These are phyloP conservation scores for Monosiga brevicollis DNA, from an alignment of 78 protist species.

Conservation along the genomic window DNA sequence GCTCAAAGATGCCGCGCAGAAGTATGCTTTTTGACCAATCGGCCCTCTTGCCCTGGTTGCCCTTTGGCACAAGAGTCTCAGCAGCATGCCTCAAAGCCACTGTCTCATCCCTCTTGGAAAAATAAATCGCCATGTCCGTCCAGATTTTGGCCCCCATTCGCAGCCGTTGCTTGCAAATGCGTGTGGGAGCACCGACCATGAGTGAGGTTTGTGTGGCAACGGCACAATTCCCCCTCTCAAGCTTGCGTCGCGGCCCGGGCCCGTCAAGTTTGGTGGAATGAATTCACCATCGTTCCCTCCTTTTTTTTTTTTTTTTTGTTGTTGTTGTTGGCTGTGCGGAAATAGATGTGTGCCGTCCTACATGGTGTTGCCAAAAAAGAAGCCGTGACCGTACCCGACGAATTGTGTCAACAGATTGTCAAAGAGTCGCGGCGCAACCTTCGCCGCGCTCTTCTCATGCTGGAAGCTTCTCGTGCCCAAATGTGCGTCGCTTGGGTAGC, in stretches of 20 bases:
- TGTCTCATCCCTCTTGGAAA: too few species aligned
- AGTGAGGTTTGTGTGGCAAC: constrained; percentile 21
- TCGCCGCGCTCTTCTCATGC: constrained; percentile 72
- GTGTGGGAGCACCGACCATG: constrained; percentile 80
- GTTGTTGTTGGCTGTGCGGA: not conserved
- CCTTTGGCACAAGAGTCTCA: too few species aligned
- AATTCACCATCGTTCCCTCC: not conserved
- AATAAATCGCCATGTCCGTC: not conserved
- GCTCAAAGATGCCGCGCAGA: too few species aligned
- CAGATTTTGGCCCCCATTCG: constrained; percentile 82
- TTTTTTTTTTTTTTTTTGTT: not conserved
- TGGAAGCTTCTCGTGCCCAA: constrained; percentile 61
- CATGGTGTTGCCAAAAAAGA: constrained; percentile 29
- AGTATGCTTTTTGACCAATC: too few species aligned
- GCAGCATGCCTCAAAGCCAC: too few species aligned
- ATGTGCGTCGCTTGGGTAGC: too few species aligned
- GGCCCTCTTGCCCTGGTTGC: too few species aligned
- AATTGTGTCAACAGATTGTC: not conserved
- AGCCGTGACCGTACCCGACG: constrained; percentile 14
- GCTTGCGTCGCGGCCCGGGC: not conserved
- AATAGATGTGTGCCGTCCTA: constrained; percentile 22
- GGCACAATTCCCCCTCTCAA: not conserved
- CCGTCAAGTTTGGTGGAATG: not conserved
- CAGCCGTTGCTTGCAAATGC: constrained; percentile 82
- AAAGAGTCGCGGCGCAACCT: constrained; percentile 58